These are phyloP conservation scores for Graphilbum ipis-grandicollis DNA, from an alignment of 2,329 filamentous ascomycete genomes.

Conservation along the genomic window DNA sequence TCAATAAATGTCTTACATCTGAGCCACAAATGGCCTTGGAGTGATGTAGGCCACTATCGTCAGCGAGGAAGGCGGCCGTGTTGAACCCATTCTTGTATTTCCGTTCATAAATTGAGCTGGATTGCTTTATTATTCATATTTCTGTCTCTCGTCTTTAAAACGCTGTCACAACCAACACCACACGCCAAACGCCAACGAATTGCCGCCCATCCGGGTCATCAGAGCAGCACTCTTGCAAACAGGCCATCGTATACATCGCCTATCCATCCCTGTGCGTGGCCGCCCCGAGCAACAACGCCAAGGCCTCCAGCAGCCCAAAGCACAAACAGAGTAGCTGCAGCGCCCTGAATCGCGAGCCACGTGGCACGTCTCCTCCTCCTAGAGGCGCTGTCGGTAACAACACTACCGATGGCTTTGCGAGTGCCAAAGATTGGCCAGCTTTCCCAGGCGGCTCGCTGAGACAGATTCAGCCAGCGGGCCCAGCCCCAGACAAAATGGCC, in stretches of 20 bases:
- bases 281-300: constrained; percentile 58
- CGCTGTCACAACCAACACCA: no score
- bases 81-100: no score
- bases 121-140: no score
- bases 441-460: constrained; percentile 36
- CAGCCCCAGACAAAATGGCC: constrained; percentile 74
- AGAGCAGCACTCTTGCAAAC: no score
- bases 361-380: constrained; percentile 34
- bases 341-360: constrained; percentile 55
- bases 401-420: constrained; percentile 17
- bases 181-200: no score
- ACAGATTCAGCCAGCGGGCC: constrained; percentile 61
- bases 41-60: no score
- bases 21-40: no score
- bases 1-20: no score
- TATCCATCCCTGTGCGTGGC: constrained; percentile 58
- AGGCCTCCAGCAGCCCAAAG: constrained; percentile 74
- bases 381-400: constrained; percentile 25
- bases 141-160: no score
- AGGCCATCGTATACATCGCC: constrained; percentile 64
- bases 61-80: no score
- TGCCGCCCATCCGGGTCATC: no score
- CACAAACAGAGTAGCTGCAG: constrained; percentile 36
- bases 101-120: no score
- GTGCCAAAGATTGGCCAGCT: background rate